Evolutionary conservation across 768 basidiomycete species (phyloP), one percentile per base, ranked within the genome.

Genomic region (Leccinum fibrillosum): DNA sequence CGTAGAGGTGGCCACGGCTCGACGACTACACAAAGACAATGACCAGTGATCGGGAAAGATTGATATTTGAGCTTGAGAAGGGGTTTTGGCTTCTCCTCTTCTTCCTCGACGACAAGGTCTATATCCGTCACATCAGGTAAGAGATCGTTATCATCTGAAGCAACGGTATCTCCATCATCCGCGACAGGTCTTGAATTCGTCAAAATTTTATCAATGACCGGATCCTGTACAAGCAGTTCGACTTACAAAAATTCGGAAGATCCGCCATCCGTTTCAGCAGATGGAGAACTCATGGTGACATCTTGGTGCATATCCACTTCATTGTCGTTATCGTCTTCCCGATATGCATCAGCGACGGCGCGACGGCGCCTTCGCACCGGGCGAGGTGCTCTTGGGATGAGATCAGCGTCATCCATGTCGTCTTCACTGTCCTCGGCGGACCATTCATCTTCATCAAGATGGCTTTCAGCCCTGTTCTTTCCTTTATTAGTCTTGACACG

Each of bases 1-100:
- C 77, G 80, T 37, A 84, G 67, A 13, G 82, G 74, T 4, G 89
- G 86, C 79, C 85, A 91, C 15, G 92, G 92, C 68, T 94, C 92
- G 15, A 92, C 85, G 23, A 94, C 86, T 35, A 94, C 80, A 66
- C 89, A 91, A 17, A 94, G 79, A 69, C 88, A 91, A 54, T 84
- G 82, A 0, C 85, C 86, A 57, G 82, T 81, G 50, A 92, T 85
- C 53, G 74, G 78, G 70, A 91, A 91, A 12, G 88, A 87, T 63
- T 82, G 80, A 62, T 89, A 93, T 54, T 71, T 80, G 35, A 93
- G 78, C 55, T 82, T 79, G 34, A 92, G 74, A 30, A 80, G 62
- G 6, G 88, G 86, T 65, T 92, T 89, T 12, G 86, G 89, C 64
- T 93, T 92, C 63, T 77, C 75, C 60, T 86, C 86, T 53, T 87